Percentiles rank a stretch among this genome's conserved stretches.
phyloP scores from a whole-genome alignment of 2,329 filamentous ascomycete genomes.

The Microascus cirrosus region DNA sequence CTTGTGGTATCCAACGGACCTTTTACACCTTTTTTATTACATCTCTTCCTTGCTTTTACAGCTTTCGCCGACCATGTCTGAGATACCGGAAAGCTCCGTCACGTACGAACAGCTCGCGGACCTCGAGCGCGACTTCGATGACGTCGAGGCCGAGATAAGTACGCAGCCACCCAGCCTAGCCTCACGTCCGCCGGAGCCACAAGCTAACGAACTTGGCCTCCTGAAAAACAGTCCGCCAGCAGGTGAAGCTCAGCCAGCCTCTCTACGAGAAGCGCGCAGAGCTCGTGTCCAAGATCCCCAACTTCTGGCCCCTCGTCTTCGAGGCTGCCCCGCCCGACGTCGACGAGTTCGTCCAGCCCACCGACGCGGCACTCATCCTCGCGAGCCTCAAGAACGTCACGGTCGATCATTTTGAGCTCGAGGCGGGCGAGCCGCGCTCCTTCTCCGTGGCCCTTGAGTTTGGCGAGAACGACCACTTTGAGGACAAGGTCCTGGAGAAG shows the following conservation, averaged over 20 bases:
- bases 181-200: neutral
- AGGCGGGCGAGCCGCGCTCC: conserved; percentile 68
- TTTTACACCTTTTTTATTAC: neutral
- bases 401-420: conserved; percentile 73
- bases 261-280: conserved; percentile 69
- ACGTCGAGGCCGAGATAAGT: conserved; percentile 76
- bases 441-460: conserved; percentile 72
- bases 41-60: neutral
- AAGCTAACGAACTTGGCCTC: neutral
- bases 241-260: conserved; percentile 54
- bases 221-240: conserved; percentile 51
- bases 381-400: conserved; percentile 55
- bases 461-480: conserved; percentile 69
- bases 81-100: conserved; percentile 27
- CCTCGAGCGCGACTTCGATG: conserved; percentile 74
- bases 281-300: conserved; percentile 60
- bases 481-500: conserved; percentile 72
- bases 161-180: conserved; percentile 19
- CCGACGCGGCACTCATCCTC: conserved; percentile 64
- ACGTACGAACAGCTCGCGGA: conserved; percentile 68
- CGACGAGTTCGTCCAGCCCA: conserved; percentile 76
- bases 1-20: neutral
- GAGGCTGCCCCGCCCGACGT: conserved; percentile 78
- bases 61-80: conserved; percentile 11
- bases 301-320: conserved; percentile 93